phyloP scores from a whole-genome alignment of 768 basidiomycete species.

The Clavaria fumosa region DNA sequence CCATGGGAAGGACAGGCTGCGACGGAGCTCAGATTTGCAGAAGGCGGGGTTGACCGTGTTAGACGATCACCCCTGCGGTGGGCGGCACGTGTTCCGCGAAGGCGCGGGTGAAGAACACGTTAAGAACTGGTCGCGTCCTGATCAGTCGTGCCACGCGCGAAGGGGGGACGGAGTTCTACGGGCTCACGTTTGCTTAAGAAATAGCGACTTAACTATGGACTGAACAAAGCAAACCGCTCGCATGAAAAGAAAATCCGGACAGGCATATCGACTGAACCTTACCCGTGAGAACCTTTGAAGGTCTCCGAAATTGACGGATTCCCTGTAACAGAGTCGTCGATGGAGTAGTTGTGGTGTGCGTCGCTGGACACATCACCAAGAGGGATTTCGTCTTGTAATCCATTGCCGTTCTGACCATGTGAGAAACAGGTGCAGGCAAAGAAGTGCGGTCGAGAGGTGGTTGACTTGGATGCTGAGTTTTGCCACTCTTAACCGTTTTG shows the following conservation, averaged over 20 bases:
- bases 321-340: conserved; percentile 15
- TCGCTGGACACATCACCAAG: conserved; percentile 31
- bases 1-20: conserved; percentile 13
- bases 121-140: conserved; percentile 24
- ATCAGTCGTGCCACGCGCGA: background rate
- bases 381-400: conserved; percentile 19
- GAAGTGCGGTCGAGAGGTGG: conserved; percentile 24
- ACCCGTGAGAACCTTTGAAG: conserved; percentile 20
- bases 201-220: conserved; percentile 15
- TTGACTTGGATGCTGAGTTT: conserved; percentile 32
- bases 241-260: conserved; percentile 11
- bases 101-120: conserved; percentile 24
- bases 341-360: conserved; percentile 19
- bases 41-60: conserved; percentile 27
- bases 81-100: conserved; percentile 19
- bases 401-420: conserved; percentile 23
- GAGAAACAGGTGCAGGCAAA: conserved; percentile 27
- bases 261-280: conserved; percentile 15
- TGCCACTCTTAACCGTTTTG: background rate
- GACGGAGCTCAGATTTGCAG: conserved; percentile 23
- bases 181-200: conserved; percentile 21
- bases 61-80: conserved; percentile 20
- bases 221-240: background rate
- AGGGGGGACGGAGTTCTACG: background rate
- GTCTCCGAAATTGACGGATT: conserved; percentile 17